Evolutionary conservation across 331 rosid species (phyloP).

Genomic region (Cydonia oblonga): DNA sequence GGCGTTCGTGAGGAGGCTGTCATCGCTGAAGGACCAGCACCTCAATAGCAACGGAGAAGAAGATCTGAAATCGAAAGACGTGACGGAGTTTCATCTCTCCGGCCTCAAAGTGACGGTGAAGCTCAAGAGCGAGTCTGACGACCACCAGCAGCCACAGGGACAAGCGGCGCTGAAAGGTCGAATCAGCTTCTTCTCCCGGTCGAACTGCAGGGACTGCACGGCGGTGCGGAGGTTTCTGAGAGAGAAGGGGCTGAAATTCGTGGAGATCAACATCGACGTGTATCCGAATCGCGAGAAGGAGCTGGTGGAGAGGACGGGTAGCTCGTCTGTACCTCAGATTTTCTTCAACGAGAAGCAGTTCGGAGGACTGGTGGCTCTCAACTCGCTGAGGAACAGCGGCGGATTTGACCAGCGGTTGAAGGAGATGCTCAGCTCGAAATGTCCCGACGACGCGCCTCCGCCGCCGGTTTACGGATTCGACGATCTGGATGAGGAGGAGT

Average conservation of each 20-base stretch:
- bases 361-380: slow-evolving; percentile 78
- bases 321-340: slow-evolving; percentile 57
- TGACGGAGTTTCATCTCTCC: slow-evolving; percentile 53
- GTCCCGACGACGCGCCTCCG: slow-evolving; percentile 57
- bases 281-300: slow-evolving; percentile 51
- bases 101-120: slow-evolving; percentile 52
- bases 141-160: not conserved
- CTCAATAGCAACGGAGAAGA: not conserved
- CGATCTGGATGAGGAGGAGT: slow-evolving; percentile 29
- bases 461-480: slow-evolving; percentile 77
- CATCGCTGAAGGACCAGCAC: slow-evolving; percentile 37
- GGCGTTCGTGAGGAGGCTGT: slow-evolving; percentile 41
- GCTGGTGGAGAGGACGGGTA: slow-evolving; percentile 50
- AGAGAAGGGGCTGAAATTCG: slow-evolving; percentile 47
- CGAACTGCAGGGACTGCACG: slow-evolving; percentile 70
- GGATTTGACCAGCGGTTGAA: slow-evolving; percentile 38
- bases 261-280: slow-evolving; percentile 85
- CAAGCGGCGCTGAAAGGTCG: slow-evolving; percentile 23
- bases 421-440: slow-evolving; percentile 38
- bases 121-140: slow-evolving; percentile 17
- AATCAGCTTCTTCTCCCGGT: slow-evolving; percentile 70
- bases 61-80: slow-evolving; percentile 5
- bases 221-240: slow-evolving; percentile 58
- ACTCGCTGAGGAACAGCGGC: slow-evolving; percentile 60
- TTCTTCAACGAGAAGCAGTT: slow-evolving; percentile 72